Evolutionary conservation across 768 basidiomycete species (phyloP), one percentile per base, ranked within the genome.

Genomic region (Hygrophorus russula): DNA sequence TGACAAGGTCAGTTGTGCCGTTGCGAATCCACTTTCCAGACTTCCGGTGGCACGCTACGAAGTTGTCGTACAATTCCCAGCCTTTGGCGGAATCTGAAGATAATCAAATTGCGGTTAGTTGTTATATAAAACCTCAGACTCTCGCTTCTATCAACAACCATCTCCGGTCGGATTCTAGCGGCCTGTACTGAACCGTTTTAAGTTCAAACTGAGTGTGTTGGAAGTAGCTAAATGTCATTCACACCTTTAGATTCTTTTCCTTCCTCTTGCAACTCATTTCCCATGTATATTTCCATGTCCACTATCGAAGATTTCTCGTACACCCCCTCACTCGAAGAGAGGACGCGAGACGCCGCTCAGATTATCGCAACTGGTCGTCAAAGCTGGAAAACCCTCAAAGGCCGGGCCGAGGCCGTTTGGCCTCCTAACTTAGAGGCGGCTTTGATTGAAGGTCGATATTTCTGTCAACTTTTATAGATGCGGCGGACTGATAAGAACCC

Each of bases 341-440:
- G 55, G 38, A 46, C 47, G n/a, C 48, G 51, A 7, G 49, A 57
- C 27, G 52, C 49, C 14, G 49, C 52, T n/a, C 57, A 68, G 52
- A 61, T 67, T 47, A 62, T 67, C 33, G 65, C 68, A 38, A 67
- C 59, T 24, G 64, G 65, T 39, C 65, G 74, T 42, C 72, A 71
- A 55, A 69, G 60, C 47, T 78, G 74, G 72, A 73, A 74, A 49
- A 74, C 67, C 9, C 55, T 75, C 28, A 74, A 66, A 54, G 74
- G 71, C 42, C 62, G 65, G 32, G 51, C 54, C 20, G 75, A 77
- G 48, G 68, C 73, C n/a, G 72, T 78, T 15, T 78, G 75, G 75
- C 73, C 76, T 35, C 74, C 75, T 9, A 58, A 69, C 42, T 59
- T 78, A 19, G 75, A 77, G 57, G 70, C 68, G 29, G 70, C 69